phyloP scores from a whole-genome alignment of 2,329 filamentous ascomycete species.

The Colletotrichum sojae region DNA sequence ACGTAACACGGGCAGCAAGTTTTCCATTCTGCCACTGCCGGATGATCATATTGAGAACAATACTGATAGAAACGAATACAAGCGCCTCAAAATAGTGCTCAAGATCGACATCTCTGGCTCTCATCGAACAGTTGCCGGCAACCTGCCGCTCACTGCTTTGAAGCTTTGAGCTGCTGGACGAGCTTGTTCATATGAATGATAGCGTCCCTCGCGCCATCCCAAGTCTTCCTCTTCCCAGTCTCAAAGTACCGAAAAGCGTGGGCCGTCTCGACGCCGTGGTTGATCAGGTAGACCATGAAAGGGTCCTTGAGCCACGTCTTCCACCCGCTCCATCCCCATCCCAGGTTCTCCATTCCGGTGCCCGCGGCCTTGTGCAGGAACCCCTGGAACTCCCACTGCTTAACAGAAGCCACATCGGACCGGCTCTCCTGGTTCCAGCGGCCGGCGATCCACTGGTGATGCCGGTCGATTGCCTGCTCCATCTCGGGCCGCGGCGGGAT shows the following conservation, averaged over 20 bases:
- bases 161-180: conserved; percentile 46
- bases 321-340: conserved; percentile 59
- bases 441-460: conserved; percentile 48
- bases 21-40: too few relatives aligned
- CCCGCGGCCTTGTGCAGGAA: conserved; percentile 57
- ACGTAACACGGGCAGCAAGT: too few relatives aligned
- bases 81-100: too few relatives aligned
- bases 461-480: conserved; percentile 45
- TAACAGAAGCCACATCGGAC: conserved; percentile 43
- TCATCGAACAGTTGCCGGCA: too few relatives aligned
- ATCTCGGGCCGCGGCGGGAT: conserved; percentile 50
- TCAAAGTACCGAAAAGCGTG: conserved; percentile 58
- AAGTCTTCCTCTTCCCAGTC: conserved; percentile 55
- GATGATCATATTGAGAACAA: too few relatives aligned
- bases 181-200: conserved; percentile 50
- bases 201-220: conserved; percentile 55
- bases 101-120: too few relatives aligned
- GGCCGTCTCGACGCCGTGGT: conserved; percentile 56
- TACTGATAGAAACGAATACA: too few relatives aligned
- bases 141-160: background rate
- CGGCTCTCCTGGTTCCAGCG: conserved; percentile 43
- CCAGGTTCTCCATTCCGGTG: conserved; percentile 57
- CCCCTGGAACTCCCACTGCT: conserved; percentile 50
- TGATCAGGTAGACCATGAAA: conserved; percentile 54
- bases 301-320: conserved; percentile 56